Evolutionary conservation across 2,329 filamentous ascomycete genomes (phyloP).

Genomic region (Fusarium piperis): DNA sequence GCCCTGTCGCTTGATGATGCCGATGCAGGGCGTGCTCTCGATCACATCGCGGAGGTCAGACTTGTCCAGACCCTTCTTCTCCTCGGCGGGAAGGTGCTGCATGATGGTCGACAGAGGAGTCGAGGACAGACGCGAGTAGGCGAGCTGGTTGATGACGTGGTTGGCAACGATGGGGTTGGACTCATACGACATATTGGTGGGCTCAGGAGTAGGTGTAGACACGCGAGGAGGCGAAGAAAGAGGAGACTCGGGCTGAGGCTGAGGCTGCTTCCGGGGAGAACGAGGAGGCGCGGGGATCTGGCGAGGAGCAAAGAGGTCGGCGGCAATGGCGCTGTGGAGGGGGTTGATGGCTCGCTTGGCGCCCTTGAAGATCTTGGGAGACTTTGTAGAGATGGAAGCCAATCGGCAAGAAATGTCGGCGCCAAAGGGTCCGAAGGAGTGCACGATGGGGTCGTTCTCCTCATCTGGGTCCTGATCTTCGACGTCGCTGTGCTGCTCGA

Average conservation of each 20-base stretch:
- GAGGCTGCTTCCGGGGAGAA: conserved; percentile 37
- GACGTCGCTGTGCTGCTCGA: conserved; percentile 52
- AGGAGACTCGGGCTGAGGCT: conserved; percentile 33
- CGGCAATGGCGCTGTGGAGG: conserved; percentile 33
- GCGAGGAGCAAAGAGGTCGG: conserved; percentile 37
- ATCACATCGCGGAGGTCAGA: conserved; percentile 76
- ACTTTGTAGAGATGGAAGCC: conserved; percentile 77
- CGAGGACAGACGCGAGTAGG: conserved; percentile 91
- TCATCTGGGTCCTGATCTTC: conserved; percentile 85
- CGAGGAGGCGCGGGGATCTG: conserved; percentile 34
- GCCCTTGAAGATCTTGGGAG: conserved; percentile 61
- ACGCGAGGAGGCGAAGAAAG: conserved; percentile 41
- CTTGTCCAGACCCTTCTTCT: conserved; percentile 67
- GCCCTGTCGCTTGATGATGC: conserved; percentile 87
- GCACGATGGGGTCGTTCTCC: conserved; percentile 92
- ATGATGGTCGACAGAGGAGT: conserved; percentile 91
- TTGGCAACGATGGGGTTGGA: conserved; percentile 69
- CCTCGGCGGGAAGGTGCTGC: conserved; percentile 79
- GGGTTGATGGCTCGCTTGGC: conserved; percentile 35
- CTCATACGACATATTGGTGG: conserved; percentile 41
- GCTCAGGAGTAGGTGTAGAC: conserved; percentile 33
- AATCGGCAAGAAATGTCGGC: conserved; percentile 85
- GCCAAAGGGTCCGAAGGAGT: conserved; percentile 91
- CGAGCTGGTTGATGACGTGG: conserved; percentile 94
- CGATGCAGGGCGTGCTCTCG: conserved; percentile 80